A percentile compares a stretch with the other conserved stretches of the same genome.
These are phyloP conservation scores for Cystobasidium onofrii DNA, from an alignment of 768 basidiomycete genomes.

Conservation along the genomic window DNA sequence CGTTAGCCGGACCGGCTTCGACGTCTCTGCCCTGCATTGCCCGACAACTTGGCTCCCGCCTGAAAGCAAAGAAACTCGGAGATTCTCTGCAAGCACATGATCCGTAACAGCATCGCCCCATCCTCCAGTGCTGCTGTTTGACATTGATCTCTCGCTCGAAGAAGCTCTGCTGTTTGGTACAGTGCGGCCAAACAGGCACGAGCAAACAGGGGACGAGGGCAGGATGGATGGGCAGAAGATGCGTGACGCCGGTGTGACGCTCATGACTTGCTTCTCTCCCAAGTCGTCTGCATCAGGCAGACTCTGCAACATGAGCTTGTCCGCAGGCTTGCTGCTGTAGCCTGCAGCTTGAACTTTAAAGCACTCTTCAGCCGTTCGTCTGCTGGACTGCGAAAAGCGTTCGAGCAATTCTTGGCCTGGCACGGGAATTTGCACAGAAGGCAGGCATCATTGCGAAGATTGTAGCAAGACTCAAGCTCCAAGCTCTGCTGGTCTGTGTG, in stretches of 20 bases:
- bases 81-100: too few species aligned
- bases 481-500: background rate
- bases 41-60: background rate
- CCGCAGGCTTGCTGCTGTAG: too few species aligned
- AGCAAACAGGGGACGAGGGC: background rate
- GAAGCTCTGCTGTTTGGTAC: background rate
- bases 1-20: background rate
- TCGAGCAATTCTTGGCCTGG: background rate
- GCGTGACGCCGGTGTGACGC: too few species aligned
- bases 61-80: too few species aligned
- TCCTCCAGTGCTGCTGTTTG: too few species aligned
- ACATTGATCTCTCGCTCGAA: background rate
- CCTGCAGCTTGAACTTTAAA: too few species aligned
- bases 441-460: background rate
- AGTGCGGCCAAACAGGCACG: background rate
- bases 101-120: too few species aligned
- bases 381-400: too few species aligned
- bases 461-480: background rate
- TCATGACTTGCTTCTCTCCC: too few species aligned
- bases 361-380: too few species aligned
- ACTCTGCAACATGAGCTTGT: too few species aligned
- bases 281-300: too few species aligned
- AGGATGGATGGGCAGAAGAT: background rate
- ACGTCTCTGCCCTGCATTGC: background rate
- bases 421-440: background rate